These are phyloP conservation scores for Solanum pennellii DNA, from an alignment of 257 asterid species.

Conservation along the genomic window DNA sequence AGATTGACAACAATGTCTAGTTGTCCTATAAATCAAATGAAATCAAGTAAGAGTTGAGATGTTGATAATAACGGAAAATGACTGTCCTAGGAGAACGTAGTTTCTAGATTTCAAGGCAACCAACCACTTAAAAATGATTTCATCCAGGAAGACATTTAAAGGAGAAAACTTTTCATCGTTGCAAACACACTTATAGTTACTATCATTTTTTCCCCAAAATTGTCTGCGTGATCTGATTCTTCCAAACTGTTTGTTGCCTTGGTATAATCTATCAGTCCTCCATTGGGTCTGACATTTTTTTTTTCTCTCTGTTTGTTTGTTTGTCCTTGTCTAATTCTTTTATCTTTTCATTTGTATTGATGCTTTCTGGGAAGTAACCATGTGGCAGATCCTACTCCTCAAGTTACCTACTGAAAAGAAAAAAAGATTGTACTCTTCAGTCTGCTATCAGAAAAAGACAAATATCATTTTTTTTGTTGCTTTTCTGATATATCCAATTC, in stretches of 20 bases:
- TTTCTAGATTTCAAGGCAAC: not conserved
- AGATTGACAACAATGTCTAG: not conserved
- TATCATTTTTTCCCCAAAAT: not conserved
- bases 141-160: not conserved
- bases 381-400: not conserved
- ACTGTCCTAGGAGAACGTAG: not conserved
- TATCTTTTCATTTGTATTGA: not conserved
- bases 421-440: not conserved
- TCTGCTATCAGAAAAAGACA: not conserved
- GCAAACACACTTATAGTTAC: not conserved
- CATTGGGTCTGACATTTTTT: not conserved
- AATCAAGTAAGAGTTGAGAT: not conserved
- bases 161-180: not conserved
- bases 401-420: not conserved
- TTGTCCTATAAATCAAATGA: not conserved
- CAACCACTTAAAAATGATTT: not conserved
- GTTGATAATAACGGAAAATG: not conserved
- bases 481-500: not conserved
- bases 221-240: not conserved
- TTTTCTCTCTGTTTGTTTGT: not conserved
- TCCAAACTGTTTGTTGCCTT: not conserved
- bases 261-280: not conserved
- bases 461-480: not conserved
- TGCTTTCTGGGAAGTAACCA: not conserved
- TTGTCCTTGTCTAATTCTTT: not conserved